phyloP scores from a whole-genome alignment of 805 yeast species.

The Lipomyces yamadae region DNA sequence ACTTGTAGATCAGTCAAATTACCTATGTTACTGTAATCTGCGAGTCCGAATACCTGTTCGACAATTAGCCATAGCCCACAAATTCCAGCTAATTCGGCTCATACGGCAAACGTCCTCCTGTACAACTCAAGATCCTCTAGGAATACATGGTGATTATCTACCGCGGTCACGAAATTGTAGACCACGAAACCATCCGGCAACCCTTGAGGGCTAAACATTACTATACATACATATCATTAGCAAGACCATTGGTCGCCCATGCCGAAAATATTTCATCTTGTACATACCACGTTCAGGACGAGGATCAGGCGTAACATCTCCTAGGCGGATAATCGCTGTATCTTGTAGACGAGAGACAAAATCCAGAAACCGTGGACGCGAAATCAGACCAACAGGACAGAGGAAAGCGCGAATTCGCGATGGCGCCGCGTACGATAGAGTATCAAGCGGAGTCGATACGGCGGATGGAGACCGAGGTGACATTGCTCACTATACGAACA shows the following conservation, averaged over 20 bases:
- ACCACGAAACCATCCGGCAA: conserved; percentile 78
- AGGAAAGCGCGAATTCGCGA: conserved; percentile 37
- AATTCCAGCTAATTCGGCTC: conserved; percentile 45
- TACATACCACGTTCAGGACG: conserved; percentile 48
- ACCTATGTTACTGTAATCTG: conserved; percentile 42
- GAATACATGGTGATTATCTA: conserved; percentile 63
- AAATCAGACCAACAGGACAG: conserved; percentile 36
- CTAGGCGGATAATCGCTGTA: conserved; percentile 67
- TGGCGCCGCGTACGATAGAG: conserved; percentile 35
- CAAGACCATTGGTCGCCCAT: background rate
- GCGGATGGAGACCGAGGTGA: conserved; percentile 9
- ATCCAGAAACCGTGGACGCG: conserved; percentile 33
- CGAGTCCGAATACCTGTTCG: conserved; percentile 51
- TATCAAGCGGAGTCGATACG: conserved; percentile 24
- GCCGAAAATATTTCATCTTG: background rate
- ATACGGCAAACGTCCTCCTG: conserved; percentile 70
- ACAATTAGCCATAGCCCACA: conserved; percentile 41
- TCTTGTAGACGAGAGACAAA: conserved; percentile 54
- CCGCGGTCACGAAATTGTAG: conserved; percentile 57
- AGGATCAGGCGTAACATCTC: conserved; percentile 72
- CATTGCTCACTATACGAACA: conserved; percentile 7
- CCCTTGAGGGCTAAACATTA: conserved; percentile 78
- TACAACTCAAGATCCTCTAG: conserved; percentile 90
- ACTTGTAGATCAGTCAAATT: conserved; percentile 41
- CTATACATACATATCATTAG: conserved; percentile 28